phyloP scores from a whole-genome alignment of 202 grass and related monocot species.

The Zizania palustris region DNA sequence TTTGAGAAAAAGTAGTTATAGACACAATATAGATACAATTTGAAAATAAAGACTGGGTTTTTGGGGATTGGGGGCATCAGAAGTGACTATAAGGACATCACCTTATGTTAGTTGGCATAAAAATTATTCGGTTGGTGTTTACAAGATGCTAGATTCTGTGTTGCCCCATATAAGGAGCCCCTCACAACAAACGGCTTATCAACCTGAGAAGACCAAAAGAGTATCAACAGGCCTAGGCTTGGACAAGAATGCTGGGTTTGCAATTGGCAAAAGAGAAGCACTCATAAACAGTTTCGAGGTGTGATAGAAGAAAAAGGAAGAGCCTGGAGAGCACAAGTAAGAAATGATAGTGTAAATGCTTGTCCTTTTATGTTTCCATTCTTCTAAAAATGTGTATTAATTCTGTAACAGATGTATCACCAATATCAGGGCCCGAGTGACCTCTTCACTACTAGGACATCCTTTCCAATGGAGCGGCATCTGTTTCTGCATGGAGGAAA shows the following conservation, averaged over 20 bases:
- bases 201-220: constrained; percentile 62
- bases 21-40: constrained; percentile 16
- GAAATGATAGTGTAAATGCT: constrained; percentile 30
- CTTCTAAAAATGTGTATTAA: constrained; percentile 34
- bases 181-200: constrained; percentile 62
- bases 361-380: not conserved
- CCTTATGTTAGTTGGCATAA: constrained; percentile 58
- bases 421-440: constrained; percentile 70
- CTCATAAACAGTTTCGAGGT: constrained; percentile 24
- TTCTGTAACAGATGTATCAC: constrained; percentile 80
- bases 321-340: constrained; percentile 34
- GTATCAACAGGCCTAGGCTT: constrained; percentile 45
- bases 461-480: constrained; percentile 75
- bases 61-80: not conserved
- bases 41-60: constrained; percentile 37
- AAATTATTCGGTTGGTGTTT: constrained; percentile 57
- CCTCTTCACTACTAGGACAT: constrained; percentile 63
- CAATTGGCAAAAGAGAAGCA: constrained; percentile 20
- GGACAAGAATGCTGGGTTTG: constrained; percentile 33
- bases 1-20: not conserved
- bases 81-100: constrained; percentile 10
- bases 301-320: constrained; percentile 37
- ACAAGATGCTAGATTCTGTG: constrained; percentile 76
- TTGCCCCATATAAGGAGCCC: constrained; percentile 87
- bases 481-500: constrained; percentile 78